Evolutionary conservation across 2,329 filamentous ascomycete species (phyloP).

Genomic region (Ceratocystis albifundus): DNA sequence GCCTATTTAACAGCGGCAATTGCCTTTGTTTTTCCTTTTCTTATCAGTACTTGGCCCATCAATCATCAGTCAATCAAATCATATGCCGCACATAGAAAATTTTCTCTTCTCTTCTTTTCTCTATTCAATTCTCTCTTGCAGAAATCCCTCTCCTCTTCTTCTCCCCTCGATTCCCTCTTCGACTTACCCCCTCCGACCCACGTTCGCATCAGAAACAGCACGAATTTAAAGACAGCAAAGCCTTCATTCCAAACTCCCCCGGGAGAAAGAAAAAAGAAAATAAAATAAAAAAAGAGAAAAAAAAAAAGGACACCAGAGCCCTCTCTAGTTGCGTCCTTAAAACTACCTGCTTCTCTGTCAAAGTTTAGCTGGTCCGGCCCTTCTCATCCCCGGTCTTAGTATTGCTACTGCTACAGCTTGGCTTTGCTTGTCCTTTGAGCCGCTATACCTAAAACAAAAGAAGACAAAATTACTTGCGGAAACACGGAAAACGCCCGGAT

Average conservation of each 20-base stretch:
- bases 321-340: background rate
- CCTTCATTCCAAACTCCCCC: constrained; percentile 3
- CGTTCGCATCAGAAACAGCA: background rate
- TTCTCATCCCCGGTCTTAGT: background rate
- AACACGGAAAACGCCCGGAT: constrained; percentile 6
- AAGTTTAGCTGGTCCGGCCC: background rate
- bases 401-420: background rate
- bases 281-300: too few species aligned
- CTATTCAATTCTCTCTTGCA: background rate
- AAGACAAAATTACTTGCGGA: background rate
- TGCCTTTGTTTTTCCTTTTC: background rate
- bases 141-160: background rate
- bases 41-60: background rate
- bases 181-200: background rate
- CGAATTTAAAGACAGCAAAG: background rate
- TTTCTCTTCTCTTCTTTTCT: constrained; percentile 6
- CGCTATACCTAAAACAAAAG: constrained; percentile 11
- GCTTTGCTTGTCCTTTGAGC: background rate
- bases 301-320: background rate
- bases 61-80: constrained; percentile 6
- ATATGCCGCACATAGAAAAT: background rate
- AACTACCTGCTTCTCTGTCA: background rate
- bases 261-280: too few species aligned
- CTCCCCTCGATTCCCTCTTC: constrained; percentile 1
- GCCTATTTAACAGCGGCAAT: constrained; percentile 2